Evolutionary conservation across 306 rosid genomes (phyloP), one percentile per base, ranked within the genome.

Genomic region (Lupinus albus): DNA sequence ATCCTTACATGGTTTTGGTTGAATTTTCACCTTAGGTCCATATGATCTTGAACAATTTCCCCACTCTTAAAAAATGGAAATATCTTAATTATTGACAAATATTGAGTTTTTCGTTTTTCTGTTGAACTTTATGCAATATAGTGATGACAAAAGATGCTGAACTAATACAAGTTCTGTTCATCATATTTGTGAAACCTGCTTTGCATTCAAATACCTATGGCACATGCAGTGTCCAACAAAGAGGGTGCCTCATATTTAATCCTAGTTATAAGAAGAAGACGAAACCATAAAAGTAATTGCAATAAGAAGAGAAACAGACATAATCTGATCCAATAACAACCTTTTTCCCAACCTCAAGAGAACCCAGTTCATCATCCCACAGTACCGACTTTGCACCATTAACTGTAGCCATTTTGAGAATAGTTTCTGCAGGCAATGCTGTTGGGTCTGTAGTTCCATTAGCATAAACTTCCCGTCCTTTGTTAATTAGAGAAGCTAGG

Each of bases 281-380:
- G 11, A 45, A 44, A 13, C 8, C 57, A 41, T 35, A 52, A 32
- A 63, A 73, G 47, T 46, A 52, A 56, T 61, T 16, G 30, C 66
- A 71, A 48, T n/a, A 45, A 36, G 30, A 25, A 25, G 30, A 14
- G 33, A 45, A 11, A 25, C 18, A 21, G 16, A 66, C 42, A 73
- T 8, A 66, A 63, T 69, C 20, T 15, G 55, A 66, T 71, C 58
- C 36, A 60, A 64, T 42, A 62, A 71, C 78, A 70, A 87, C 96
- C 97, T 88, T 87, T 84, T 87, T 92, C 67, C 96, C 95, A 67
- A 92, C 92, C 80, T 87, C 96, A 64, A 89, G 96, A 44, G 92
- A 92, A 5, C 97, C 97, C 8, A 85, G 66, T 67, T 87, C 96
- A 76, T 92, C 64, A 48, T 92, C 90, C 91, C 95, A 92, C 13